phyloP scores from a whole-genome alignment of 768 basidiomycete genomes.

The Punctularia strigosozonata region DNA sequence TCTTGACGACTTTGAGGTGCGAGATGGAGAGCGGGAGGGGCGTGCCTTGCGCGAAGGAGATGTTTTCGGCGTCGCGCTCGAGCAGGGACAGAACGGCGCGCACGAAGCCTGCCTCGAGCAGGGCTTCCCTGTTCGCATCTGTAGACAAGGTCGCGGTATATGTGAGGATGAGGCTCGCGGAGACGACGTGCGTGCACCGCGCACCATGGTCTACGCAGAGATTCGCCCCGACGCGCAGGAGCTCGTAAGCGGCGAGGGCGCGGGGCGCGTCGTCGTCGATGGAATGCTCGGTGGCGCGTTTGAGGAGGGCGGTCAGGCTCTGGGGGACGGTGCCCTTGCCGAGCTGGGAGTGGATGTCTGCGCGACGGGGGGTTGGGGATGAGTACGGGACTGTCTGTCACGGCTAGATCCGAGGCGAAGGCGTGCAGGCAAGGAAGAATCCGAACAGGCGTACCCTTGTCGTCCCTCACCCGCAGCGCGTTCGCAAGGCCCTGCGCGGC shows the following conservation, averaged over 20 bases:
- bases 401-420: slow-evolving; percentile 1
- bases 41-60: slow-evolving; percentile 23
- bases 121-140: slow-evolving; percentile 67
- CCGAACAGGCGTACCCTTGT: slow-evolving; percentile 26
- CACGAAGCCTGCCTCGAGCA: slow-evolving; percentile 63
- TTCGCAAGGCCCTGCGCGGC: slow-evolving; percentile 51
- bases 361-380: slow-evolving; percentile 29
- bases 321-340: slow-evolving; percentile 57
- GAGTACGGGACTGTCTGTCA: neutral
- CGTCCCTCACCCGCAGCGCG: slow-evolving; percentile 43
- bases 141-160: slow-evolving; percentile 4
- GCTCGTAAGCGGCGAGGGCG: slow-evolving; percentile 45
- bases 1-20: slow-evolving; percentile 65
- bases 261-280: slow-evolving; percentile 32
- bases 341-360: slow-evolving; percentile 59
- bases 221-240: slow-evolving; percentile 73
- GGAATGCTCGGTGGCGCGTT: slow-evolving; percentile 38
- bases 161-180: neutral
- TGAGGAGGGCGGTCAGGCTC: slow-evolving; percentile 49
- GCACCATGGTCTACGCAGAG: slow-evolving; percentile 75
- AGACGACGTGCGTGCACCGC: slow-evolving; percentile 10
- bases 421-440: neutral
- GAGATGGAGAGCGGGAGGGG: slow-evolving; percentile 43
- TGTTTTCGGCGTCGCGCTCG: slow-evolving; percentile 44
- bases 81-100: slow-evolving; percentile 55